Base-by-base conservation (phyloP, 192 early-diverging fungal genomes). In the Funneliformis geosporum region DNA sequence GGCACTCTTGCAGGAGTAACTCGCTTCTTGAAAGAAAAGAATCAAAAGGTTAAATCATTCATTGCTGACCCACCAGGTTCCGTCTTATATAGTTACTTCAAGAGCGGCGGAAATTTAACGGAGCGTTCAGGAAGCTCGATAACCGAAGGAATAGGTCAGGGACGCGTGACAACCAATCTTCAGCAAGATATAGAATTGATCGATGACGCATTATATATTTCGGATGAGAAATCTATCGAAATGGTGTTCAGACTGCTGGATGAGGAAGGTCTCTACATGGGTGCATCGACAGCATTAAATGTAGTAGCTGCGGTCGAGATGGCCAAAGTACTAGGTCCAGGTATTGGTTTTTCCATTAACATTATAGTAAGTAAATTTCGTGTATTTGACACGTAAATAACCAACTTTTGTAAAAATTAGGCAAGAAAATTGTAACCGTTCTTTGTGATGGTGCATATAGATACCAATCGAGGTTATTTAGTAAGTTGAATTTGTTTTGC, bases 121-220 rank as follows among this genome's bases (percentile, higher is more conserved):
- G 90, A 93, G 40, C 90, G 95, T 10, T 85, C 85, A 5, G 97
- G 97, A 23, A 88, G 89, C 27, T 97, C 96, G 12, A 97, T 97
- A 65, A 96, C 96, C 12, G 97, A 98, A 80, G 97, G 95, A 42
- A 98, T 98, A 78, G 97, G 97, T 43, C 96, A 97, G 85, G 97
- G 96, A 44, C 93, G 97, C 64, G 87, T 98, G 42, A 98, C 97
- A 8, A 92, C 92, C 33, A 98, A 98, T 85, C 88, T 98, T 73
- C 86, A 90, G 72, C 90, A 87, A 11, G 95, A 97, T 78, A 82
- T 96, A 11, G 87, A 91, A 16, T 81, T 95, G 60, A 87, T 98
- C 42, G 95, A 96, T 66, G 94, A 92, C 72, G 95, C 96, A 1
- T 81, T 98, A 21, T 86, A 86, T 82, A 91, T 96, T 61, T 90